phyloP scores from a whole-genome alignment of 805 yeast genomes.

The Komagataella kurtzmanii region DNA sequence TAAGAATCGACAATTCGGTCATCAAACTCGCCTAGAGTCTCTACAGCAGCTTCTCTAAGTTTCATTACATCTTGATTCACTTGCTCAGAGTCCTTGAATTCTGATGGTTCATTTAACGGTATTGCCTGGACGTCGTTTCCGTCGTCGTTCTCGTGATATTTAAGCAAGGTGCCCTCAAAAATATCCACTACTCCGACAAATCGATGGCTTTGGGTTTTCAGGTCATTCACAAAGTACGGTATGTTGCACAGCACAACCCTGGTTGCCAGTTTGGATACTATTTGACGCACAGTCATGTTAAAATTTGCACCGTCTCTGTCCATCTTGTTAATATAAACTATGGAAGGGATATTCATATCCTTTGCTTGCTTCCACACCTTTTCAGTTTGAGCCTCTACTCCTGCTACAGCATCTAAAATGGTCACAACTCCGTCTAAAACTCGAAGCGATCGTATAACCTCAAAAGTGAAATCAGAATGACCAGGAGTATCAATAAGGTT shows the following conservation, averaged over 20 bases:
- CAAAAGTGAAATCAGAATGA: constrained; percentile 94
- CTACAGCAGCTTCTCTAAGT: constrained; percentile 68
- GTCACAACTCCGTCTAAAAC: constrained; percentile 93
- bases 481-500: constrained; percentile 97
- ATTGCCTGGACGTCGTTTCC: constrained; percentile 39
- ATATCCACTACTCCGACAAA: constrained; percentile 74
- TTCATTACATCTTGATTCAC: constrained; percentile 33
- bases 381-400: constrained; percentile 97
- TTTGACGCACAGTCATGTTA: constrained; percentile 77
- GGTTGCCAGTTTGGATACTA: constrained; percentile 63
- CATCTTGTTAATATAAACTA: constrained; percentile 87
- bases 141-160: constrained; percentile 14
- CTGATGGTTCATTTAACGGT: constrained; percentile 19
- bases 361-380: constrained; percentile 90
- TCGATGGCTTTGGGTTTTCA: constrained; percentile 5
- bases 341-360: constrained; percentile 51
- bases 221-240: constrained; percentile 46
- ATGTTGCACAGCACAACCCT: constrained; percentile 62
- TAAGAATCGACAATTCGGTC: constrained; percentile 68
- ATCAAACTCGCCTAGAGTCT: constrained; percentile 72
- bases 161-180: constrained; percentile 22
- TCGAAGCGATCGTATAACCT: constrained; percentile 78
- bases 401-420: constrained; percentile 90
- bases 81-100: constrained; percentile 14
- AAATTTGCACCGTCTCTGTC: constrained; percentile 94